Evolutionary conservation across 2,329 filamentous ascomycete species (phyloP).

Genomic region (Cladosporium velox): DNA sequence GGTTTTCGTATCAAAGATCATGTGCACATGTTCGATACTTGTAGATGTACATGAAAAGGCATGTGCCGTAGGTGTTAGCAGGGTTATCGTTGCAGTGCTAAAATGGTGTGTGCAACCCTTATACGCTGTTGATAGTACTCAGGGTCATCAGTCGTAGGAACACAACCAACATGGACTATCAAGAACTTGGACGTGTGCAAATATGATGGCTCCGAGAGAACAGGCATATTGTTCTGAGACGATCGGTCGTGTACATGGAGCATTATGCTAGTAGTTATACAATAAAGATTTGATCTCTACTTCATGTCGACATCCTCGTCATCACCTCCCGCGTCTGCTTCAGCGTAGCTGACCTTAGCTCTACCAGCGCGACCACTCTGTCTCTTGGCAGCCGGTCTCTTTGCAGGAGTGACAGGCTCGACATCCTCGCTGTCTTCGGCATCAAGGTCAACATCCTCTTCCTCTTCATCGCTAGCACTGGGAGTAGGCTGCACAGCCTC

Average conservation of each 20-base stretch:
- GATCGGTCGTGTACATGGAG: not conserved
- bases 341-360: conserved; percentile 31
- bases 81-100: too few species aligned
- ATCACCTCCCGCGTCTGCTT: conserved; percentile 23
- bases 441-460: conserved; percentile 40
- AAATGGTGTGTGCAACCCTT: too few species aligned
- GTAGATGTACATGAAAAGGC: not conserved
- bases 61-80: too few species aligned
- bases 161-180: too few species aligned
- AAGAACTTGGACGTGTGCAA: too few species aligned
- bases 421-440: conserved; percentile 42
- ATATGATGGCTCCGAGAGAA: not conserved
- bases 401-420: conserved; percentile 25
- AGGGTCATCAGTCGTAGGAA: too few species aligned
- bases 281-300: not conserved
- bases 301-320: conserved; percentile 19
- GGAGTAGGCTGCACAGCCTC: conserved; percentile 41
- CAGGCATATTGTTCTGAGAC: not conserved
- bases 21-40: not conserved
- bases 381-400: conserved; percentile 20
- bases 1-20: not conserved
- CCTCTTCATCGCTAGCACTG: conserved; percentile 40
- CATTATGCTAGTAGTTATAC: not conserved
- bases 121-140: too few species aligned
- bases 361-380: conserved; percentile 25